phyloP scores from a whole-genome alignment of 2,329 filamentous ascomycete species.

The Alternaria conjuncta region DNA sequence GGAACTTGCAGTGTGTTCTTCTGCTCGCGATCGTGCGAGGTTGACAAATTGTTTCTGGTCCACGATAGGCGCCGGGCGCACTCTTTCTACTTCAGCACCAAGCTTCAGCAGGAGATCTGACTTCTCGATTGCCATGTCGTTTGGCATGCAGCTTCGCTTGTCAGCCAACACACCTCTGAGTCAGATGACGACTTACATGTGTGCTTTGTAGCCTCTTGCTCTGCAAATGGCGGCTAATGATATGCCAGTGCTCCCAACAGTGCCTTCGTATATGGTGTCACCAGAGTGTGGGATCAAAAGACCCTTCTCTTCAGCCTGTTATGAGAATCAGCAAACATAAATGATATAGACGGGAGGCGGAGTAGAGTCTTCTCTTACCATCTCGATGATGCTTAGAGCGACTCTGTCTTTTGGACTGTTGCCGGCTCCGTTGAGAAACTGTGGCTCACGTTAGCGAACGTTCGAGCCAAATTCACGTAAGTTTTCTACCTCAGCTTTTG shows the following conservation, averaged over 20 bases:
- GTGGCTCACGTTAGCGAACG: background rate
- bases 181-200: constrained; percentile 67
- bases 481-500: constrained; percentile 76
- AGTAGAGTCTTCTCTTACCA: constrained; percentile 47
- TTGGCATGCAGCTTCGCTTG: constrained; percentile 79
- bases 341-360: background rate
- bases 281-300: constrained; percentile 79
- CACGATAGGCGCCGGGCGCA: constrained; percentile 91
- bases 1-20: constrained; percentile 69
- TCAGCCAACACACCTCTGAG: constrained; percentile 7
- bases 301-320: constrained; percentile 76
- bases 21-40: constrained; percentile 77
- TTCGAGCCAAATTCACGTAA: background rate
- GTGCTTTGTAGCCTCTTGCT: constrained; percentile 85
- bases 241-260: constrained; percentile 94
- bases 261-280: constrained; percentile 97
- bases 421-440: constrained; percentile 92
- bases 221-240: constrained; percentile 88
- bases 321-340: constrained; percentile 9
- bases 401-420: constrained; percentile 95
- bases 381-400: constrained; percentile 84
- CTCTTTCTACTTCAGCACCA: constrained; percentile 89
- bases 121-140: constrained; percentile 89
- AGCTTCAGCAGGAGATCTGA: constrained; percentile 86
- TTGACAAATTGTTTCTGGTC: constrained; percentile 95